Evolutionary conservation across 129 eudicot genomes (phyloP).

Genomic region (Deinandra increscens): DNA sequence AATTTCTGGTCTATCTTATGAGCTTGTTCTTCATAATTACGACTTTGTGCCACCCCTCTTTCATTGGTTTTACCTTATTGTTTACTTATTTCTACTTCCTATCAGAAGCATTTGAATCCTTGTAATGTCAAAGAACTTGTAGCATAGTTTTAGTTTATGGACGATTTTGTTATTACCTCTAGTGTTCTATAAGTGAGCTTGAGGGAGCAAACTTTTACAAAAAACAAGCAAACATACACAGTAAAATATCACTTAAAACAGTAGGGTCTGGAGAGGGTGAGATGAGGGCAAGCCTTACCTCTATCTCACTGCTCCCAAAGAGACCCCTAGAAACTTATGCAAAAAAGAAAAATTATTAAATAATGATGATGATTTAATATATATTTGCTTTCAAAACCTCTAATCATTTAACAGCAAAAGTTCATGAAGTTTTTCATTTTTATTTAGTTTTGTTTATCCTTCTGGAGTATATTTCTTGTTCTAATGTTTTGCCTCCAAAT

Average conservation of each 20-base stretch:
- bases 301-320: too few species aligned
- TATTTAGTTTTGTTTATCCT: neutral
- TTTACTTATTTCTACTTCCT: neutral
- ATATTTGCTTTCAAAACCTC: too few species aligned
- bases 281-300: too few species aligned
- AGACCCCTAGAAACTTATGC: too few species aligned
- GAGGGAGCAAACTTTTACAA: neutral
- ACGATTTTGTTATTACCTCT: neutral
- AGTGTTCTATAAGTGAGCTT: neutral
- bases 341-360: too few species aligned
- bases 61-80: slow-evolving; percentile 9
- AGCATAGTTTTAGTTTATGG: neutral
- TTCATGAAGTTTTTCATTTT: neutral
- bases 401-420: slow-evolving; percentile 1
- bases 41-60: neutral
- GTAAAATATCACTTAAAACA: too few species aligned
- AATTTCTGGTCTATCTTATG: slow-evolving; percentile 9
- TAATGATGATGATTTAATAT: neutral
- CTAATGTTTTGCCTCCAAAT: neutral
- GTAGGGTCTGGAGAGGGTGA: too few species aligned
- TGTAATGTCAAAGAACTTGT: neutral
- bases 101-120: neutral
- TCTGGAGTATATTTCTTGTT: neutral
- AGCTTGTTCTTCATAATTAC: slow-evolving; percentile 11
- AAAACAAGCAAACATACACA: neutral